Evolutionary conservation across 2,329 filamentous ascomycete genomes (phyloP).

Genomic region (Septoria linicola): DNA sequence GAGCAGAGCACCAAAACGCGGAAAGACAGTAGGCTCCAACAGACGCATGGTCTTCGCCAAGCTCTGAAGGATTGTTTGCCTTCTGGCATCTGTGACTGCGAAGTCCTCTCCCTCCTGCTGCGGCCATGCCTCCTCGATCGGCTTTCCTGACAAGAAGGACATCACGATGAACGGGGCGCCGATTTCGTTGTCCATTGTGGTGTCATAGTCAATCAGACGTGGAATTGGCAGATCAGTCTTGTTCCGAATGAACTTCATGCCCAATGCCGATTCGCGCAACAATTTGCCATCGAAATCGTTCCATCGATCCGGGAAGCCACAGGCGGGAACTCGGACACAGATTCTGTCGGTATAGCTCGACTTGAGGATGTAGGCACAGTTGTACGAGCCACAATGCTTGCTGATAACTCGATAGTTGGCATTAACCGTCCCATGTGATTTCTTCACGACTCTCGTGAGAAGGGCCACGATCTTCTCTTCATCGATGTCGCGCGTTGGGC

Average conservation of each 20-base stretch:
- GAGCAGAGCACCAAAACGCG: conserved; percentile 16
- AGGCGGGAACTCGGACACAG: conserved; percentile 23
- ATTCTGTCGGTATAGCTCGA: conserved; percentile 9
- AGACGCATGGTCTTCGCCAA: conserved; percentile 18
- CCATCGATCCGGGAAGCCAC: conserved; percentile 21
- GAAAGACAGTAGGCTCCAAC: conserved; percentile 13
- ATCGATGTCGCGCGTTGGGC: conserved; percentile 14
- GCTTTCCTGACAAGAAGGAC: conserved; percentile 18
- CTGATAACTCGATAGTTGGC: conserved; percentile 11
- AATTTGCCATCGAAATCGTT: conserved; percentile 22
- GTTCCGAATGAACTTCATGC: conserved; percentile 20
- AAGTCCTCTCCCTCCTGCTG: conserved; percentile 7
- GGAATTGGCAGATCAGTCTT: conserved; percentile 22
- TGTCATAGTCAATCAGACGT: conserved; percentile 18
- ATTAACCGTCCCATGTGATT: not conserved
- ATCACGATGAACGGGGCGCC: conserved; percentile 25
- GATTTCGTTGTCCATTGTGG: conserved; percentile 21
- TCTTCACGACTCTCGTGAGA: conserved; percentile 5
- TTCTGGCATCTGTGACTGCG: conserved; percentile 9
- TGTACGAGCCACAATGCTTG: conserved; percentile 20
- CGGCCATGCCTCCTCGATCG: conserved; percentile 13
- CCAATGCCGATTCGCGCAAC: conserved; percentile 21
- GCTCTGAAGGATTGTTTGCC: conserved; percentile 21
- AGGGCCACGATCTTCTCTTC: conserved; percentile 14
- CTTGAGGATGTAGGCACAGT: conserved; percentile 23